Evolutionary conservation across 148 eudicot species (phyloP), one percentile per base, ranked within the genome.

Genomic region (Heliamphora exappendiculata): DNA sequence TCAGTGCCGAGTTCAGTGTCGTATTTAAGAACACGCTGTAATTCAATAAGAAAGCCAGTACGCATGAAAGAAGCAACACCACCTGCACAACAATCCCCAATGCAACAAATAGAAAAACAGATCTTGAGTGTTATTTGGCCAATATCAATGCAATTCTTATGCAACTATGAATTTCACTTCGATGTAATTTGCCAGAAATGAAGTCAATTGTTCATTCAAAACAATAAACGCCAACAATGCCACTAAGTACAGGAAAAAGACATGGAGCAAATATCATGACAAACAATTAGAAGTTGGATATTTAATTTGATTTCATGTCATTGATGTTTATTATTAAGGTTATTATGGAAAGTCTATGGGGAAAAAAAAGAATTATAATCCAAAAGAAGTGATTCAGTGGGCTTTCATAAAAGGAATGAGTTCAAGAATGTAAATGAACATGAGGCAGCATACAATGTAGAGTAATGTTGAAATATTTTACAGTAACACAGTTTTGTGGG

Each of bases 1-100:
- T 90, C 31, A 94, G 87, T 11, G 98, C 93, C 26, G 98, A 94
- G 60, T 94, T 94, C 11, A 91, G 91, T 55, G 93, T 86, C 34
- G 98, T 91, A 67, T 94, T 94, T 53, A 88, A 79, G 80, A 94
- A 94, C 62, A 94, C 82, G 0, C 89, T 81, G 75, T 94, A 94
- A 60, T 94, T 91, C 82, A 94, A 76, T 20, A 91, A 78, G 80
- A 94, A 91, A 26, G 98, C 98, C 85, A 90, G 73, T 64, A 90
- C 54, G 57, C 98, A 94, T 20, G 97, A 94, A 4, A 91, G 81
- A 79, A 85, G 84, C 86, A 95, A 33, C 71, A 95, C 97, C 42
- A 85, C 84, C 99, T 71, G 3, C 19, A 50, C 7, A 55, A 51
- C 42, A 51, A 19, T 50, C 44, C 57, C 44, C 57, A 51, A 54